Conservation (phyloP, 164 flowering plant species). For the Piper longum region DNA sequence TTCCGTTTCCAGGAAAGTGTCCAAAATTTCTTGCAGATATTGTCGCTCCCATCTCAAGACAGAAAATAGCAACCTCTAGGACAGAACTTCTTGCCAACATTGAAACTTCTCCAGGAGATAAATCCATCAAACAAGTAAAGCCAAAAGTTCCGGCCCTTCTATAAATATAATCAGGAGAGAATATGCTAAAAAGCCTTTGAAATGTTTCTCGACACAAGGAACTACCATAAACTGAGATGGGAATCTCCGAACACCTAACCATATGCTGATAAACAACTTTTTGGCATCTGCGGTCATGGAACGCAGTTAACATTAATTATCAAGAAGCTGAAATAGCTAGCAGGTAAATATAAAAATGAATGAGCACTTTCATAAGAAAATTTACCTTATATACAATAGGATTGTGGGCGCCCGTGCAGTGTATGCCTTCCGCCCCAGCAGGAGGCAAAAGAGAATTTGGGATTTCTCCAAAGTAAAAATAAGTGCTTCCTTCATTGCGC, state of each 20-base stretch:
- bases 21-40: slow-evolving; percentile 39
- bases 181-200: slow-evolving; percentile 57
- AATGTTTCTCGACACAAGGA: slow-evolving; percentile 12
- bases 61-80: slow-evolving; percentile 62
- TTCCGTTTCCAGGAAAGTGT: slow-evolving; percentile 42
- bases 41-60: slow-evolving; percentile 41
- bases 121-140: slow-evolving; percentile 70
- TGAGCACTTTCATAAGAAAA: background rate
- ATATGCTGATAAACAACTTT: slow-evolving; percentile 17
- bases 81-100: slow-evolving; percentile 59
- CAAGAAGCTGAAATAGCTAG: background rate
- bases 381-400: slow-evolving; percentile 71
- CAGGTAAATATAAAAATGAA: background rate
- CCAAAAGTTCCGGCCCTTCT: slow-evolving; percentile 56
- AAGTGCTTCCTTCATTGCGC: slow-evolving; percentile 86
- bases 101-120: slow-evolving; percentile 66
- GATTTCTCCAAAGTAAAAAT: slow-evolving; percentile 64
- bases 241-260: slow-evolving; percentile 8
- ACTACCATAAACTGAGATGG: slow-evolving; percentile 9
- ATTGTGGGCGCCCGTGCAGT: slow-evolving; percentile 63
- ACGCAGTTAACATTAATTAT: slow-evolving; percentile 1
- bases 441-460: slow-evolving; percentile 80
- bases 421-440: slow-evolving; percentile 77
- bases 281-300: slow-evolving; percentile 16
- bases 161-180: slow-evolving; percentile 47